Percentiles rank a stretch among this genome's conserved stretches.
Evolutionary conservation across 1,139 yeast species (phyloP).

Genomic region (Blastobotrys aristatus): DNA sequence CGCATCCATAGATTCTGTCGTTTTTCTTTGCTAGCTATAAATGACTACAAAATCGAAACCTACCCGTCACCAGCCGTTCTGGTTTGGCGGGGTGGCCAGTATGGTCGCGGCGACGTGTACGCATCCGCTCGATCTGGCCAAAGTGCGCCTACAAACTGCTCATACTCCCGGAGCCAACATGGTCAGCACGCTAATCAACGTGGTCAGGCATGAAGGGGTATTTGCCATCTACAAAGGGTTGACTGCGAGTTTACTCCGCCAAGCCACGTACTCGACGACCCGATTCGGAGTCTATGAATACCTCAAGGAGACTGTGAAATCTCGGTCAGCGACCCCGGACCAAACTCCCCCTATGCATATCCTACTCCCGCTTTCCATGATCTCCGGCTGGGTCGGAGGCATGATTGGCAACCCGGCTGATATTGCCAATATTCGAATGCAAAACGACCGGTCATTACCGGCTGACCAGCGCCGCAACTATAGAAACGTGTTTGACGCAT

Average conservation of each 20-base stretch:
- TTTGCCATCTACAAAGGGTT: constrained; percentile 72
- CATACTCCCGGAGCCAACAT: constrained; percentile 50
- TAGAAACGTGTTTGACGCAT: constrained; percentile 73
- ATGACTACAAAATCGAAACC: neutral
- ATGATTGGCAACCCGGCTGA: constrained; percentile 85
- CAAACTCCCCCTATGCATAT: constrained; percentile 41
- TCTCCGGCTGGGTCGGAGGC: constrained; percentile 81
- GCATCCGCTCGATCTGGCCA: constrained; percentile 81
- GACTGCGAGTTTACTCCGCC: constrained; percentile 75
- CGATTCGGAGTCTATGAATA: constrained; percentile 80
- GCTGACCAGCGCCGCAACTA: constrained; percentile 64
- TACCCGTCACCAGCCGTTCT: constrained; percentile 32
- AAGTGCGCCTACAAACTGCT: constrained; percentile 78
- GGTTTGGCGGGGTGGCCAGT: constrained; percentile 51
- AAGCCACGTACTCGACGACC: constrained; percentile 82
- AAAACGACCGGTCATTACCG: constrained; percentile 74
- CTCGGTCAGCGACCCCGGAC: constrained; percentile 30
- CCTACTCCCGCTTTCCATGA: constrained; percentile 72
- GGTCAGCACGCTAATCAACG: constrained; percentile 54
- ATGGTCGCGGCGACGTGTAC: constrained; percentile 40
- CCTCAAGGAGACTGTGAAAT: constrained; percentile 47
- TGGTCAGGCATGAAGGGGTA: constrained; percentile 60
- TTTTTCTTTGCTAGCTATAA: neutral
- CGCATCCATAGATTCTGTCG: too few relatives aligned
- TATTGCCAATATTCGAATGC: constrained; percentile 86